Conservation (phyloP, 129 eudicot species). For the Ambrosia artemisiifolia region DNA sequence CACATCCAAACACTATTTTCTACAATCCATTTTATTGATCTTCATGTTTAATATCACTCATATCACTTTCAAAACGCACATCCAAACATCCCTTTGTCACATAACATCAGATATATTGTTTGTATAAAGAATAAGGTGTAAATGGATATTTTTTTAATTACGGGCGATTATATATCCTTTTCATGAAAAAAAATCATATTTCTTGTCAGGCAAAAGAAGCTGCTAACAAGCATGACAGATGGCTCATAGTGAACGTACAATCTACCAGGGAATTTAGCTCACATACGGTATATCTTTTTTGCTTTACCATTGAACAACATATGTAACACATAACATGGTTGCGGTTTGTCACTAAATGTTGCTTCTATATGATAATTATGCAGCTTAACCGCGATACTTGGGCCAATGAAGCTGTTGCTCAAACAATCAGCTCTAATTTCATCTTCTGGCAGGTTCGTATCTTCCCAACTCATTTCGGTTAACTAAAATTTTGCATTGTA, state of each 20-base stretch:
- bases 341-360: not conserved
- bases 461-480: not conserved
- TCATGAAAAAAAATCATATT: not conserved
- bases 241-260: slow-evolving; percentile 81
- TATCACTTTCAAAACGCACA: not conserved
- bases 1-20: not conserved
- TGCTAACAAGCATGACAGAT: slow-evolving; percentile 63
- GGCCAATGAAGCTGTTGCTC: slow-evolving; percentile 95
- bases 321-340: not conserved
- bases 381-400: slow-evolving; percentile 96
- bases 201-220: slow-evolving; percentile 68
- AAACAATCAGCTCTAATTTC: slow-evolving; percentile 73
- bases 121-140: not conserved
- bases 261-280: slow-evolving; percentile 87
- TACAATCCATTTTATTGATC: not conserved
- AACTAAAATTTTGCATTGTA: not conserved
- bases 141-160: not conserved
- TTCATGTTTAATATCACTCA: not conserved
- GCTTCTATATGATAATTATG: slow-evolving; percentile 21
- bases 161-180: not conserved
- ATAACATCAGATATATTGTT: not conserved
- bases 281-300: slow-evolving; percentile 54
- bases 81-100: slow-evolving; percentile 6
- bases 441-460: slow-evolving; percentile 84
- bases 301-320: not conserved